Conservation (phyloP, 139 green algal genomes). For the Ettlia oleoabundans region DNA sequence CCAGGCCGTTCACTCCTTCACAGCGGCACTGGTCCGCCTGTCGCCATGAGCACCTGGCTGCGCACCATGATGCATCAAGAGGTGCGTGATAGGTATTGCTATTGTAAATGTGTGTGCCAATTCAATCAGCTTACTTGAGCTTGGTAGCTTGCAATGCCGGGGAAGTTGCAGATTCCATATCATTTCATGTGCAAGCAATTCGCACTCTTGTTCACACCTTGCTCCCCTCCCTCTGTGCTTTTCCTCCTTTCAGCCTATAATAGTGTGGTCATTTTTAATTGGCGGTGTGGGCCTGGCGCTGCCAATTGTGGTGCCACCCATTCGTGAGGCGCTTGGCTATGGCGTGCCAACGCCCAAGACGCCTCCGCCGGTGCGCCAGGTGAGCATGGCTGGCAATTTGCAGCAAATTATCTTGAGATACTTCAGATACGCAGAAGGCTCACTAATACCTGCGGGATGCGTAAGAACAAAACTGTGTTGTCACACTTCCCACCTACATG, state of each 20-base stretch:
- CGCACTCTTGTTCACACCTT: too few species aligned
- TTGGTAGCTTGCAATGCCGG: too few species aligned
- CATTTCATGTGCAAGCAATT: too few species aligned
- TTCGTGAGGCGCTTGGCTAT: constrained; percentile 51
- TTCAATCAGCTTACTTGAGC: too few species aligned
- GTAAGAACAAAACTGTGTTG: too few species aligned
- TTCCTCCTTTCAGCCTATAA: too few species aligned
- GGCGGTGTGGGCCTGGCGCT: constrained; percentile 50
- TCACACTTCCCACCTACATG: too few species aligned
- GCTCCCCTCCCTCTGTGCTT: too few species aligned
- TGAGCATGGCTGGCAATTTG: not conserved
- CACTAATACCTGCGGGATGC: too few species aligned
- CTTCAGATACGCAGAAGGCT: too few species aligned
- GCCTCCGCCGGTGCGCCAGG: constrained; percentile 30
- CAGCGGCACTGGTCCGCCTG: not conserved
- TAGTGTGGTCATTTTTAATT: constrained; percentile 62
- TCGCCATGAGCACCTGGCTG: constrained; percentile 27
- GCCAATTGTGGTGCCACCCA: constrained; percentile 57
- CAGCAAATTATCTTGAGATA: not conserved
- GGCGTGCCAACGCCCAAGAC: constrained; percentile 16
- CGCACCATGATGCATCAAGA: constrained; percentile 36
- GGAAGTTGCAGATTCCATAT: too few species aligned
- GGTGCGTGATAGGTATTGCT: not conserved
- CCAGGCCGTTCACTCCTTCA: not conserved
- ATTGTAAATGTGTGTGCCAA: too few species aligned